Conservation (phyloP, 805 yeast species). For the Ogataea angusta region DNA sequence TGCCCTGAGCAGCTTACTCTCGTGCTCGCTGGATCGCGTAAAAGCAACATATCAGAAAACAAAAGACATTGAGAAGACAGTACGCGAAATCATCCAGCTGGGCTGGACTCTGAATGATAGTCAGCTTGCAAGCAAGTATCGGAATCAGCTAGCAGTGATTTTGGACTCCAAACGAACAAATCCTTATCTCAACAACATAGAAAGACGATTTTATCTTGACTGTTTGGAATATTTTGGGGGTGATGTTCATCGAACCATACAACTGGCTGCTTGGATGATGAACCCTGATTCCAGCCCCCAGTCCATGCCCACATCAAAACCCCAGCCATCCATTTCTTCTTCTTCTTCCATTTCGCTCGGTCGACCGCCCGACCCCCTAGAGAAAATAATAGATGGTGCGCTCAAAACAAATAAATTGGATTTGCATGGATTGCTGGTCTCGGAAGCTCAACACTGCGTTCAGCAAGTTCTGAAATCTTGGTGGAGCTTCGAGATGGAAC, state of each 20-base stretch:
- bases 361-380: background rate
- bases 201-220: conserved; percentile 3
- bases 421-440: conserved; percentile 52
- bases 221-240: conserved; percentile 6
- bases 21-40: background rate
- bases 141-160: background rate
- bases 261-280: background rate
- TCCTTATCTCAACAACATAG: background rate
- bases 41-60: background rate
- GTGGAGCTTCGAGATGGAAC: conserved; percentile 58
- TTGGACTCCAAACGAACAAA: background rate
- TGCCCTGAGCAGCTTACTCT: background rate
- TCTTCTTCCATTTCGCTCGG: background rate
- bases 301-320: background rate
- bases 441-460: conserved; percentile 43
- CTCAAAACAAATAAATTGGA: conserved; percentile 38
- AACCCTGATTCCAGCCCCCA: background rate
- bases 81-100: background rate
- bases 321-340: background rate
- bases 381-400: background rate
- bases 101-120: conserved; percentile 5
- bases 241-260: background rate
- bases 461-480: conserved; percentile 42
- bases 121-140: background rate
- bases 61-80: background rate